Conservation (phyloP, 108 stramenopile species). For the Licmophora abbreviata region DNA sequence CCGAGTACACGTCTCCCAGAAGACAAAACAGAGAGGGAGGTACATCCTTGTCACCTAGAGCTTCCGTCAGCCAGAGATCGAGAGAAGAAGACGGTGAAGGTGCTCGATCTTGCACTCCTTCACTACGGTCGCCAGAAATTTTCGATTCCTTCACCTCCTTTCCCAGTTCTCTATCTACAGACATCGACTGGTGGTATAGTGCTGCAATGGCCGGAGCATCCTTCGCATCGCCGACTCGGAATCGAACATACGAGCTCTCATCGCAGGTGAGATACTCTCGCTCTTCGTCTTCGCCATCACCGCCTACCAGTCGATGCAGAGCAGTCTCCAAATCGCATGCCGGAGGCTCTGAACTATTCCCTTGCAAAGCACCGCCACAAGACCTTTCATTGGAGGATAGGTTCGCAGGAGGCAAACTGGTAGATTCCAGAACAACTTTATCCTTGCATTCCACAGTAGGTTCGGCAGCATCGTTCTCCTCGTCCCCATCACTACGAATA, state of each 20-base stretch:
- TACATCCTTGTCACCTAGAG: slow-evolving; percentile 32
- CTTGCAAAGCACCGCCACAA: too few species aligned
- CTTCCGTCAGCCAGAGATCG: slow-evolving; percentile 31
- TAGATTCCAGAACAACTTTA: too few species aligned
- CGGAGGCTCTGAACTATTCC: too few species aligned
- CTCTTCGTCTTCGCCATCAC: not conserved
- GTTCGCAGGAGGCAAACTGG: too few species aligned
- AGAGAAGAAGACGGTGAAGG: too few species aligned
- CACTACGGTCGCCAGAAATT: not conserved
- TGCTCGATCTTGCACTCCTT: slow-evolving; percentile 7
- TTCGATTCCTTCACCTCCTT: not conserved
- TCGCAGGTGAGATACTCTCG: not conserved
- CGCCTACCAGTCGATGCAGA: slow-evolving; percentile 2
- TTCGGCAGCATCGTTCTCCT: too few species aligned
- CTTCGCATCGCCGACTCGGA: slow-evolving; percentile 32
- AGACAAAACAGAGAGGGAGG: slow-evolving; percentile 25
- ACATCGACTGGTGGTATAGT: slow-evolving; percentile 11
- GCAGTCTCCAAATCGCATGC: slow-evolving; percentile 3
- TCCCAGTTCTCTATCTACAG: not conserved
- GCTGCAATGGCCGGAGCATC: slow-evolving; percentile 31
- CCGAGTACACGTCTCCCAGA: slow-evolving; percentile 13
- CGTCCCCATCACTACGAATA: too few species aligned
- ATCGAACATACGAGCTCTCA: slow-evolving; percentile 17
- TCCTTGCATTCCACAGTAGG: too few species aligned
- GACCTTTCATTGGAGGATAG: too few species aligned